Conservation (phyloP, 139 green algal species). For the Axilococcus clingmanii region DNA sequence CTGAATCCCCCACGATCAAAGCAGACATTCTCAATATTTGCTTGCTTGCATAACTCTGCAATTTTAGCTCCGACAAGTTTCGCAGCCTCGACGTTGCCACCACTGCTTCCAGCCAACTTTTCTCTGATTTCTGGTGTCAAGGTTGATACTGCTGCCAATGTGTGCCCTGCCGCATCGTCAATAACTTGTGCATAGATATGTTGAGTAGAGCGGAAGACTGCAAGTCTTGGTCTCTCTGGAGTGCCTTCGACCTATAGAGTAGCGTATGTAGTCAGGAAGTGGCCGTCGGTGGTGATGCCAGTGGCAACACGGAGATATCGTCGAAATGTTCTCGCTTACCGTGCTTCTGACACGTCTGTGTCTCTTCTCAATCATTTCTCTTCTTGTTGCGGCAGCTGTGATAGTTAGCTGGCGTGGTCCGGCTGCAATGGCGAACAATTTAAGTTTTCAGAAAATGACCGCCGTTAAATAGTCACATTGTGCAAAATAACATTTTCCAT, state of each 20-base stretch:
- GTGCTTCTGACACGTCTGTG: slow-evolving; percentile 55
- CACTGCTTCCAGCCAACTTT: slow-evolving; percentile 27
- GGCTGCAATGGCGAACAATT: slow-evolving; percentile 9
- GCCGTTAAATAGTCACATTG: no score
- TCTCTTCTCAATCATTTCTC: slow-evolving; percentile 32
- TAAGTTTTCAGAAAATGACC: no score
- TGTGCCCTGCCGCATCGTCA: slow-evolving; percentile 72
- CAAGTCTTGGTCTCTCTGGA: slow-evolving; percentile 78
- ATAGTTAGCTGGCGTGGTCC: slow-evolving; percentile 6
- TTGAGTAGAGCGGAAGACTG: slow-evolving; percentile 91
- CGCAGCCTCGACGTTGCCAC: slow-evolving; percentile 54
- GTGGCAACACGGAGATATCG: background rate
- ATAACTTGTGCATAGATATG: slow-evolving; percentile 99
- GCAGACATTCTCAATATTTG: slow-evolving; percentile 74
- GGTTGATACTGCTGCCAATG: slow-evolving; percentile 72
- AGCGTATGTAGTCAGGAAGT: background rate
- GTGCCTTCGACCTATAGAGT: slow-evolving; percentile 70
- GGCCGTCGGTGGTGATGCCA: background rate
- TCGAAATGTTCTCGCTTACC: background rate
- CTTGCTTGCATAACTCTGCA: slow-evolving; percentile 68
- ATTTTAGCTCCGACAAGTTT: slow-evolving; percentile 80
- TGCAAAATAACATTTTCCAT: no score
- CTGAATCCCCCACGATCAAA: slow-evolving; percentile 92
- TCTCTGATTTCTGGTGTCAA: slow-evolving; percentile 55
- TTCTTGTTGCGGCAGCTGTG: slow-evolving; percentile 15